Evolutionary conservation across 306 rosid species (phyloP).

Genomic region (Citrullus amarus): DNA sequence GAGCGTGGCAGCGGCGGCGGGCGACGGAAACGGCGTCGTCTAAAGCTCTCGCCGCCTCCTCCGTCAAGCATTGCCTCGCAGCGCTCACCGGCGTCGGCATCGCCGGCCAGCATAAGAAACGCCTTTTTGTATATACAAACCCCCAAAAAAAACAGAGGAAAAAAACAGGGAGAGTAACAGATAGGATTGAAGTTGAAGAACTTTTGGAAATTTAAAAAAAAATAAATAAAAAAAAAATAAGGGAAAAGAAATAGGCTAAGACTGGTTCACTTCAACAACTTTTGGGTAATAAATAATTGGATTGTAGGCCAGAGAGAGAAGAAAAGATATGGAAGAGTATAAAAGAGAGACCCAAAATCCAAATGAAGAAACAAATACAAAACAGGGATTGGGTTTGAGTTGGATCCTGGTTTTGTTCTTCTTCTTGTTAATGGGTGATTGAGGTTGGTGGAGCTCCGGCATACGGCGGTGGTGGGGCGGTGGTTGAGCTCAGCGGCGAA

Average conservation of each 20-base stretch:
- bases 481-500: neutral
- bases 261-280: conserved; percentile 18
- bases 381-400: neutral
- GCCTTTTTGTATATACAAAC: neutral
- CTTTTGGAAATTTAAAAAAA: neutral
- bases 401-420: neutral
- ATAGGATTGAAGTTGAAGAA: conserved; percentile 12
- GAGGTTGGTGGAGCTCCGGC: neutral
- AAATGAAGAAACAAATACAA: neutral
- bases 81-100: conserved; percentile 98
- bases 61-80: conserved; percentile 90
- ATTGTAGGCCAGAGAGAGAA: conserved; percentile 16
- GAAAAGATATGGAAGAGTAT: neutral
- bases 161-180: neutral
- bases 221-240: neutral
- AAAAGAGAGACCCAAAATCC: neutral
- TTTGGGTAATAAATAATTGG: conserved; percentile 19
- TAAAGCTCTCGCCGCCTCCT: conserved; percentile 72
- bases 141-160: neutral
- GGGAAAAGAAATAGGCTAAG: neutral
- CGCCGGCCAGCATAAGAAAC: conserved; percentile 68
- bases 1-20: conserved; percentile 68
- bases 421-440: neutral
- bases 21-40: conserved; percentile 82
- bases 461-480: conserved; percentile 1